Evolutionary conservation across 2,329 filamentous ascomycete genomes (phyloP).

Genomic region (Dactylellina sp.): DNA sequence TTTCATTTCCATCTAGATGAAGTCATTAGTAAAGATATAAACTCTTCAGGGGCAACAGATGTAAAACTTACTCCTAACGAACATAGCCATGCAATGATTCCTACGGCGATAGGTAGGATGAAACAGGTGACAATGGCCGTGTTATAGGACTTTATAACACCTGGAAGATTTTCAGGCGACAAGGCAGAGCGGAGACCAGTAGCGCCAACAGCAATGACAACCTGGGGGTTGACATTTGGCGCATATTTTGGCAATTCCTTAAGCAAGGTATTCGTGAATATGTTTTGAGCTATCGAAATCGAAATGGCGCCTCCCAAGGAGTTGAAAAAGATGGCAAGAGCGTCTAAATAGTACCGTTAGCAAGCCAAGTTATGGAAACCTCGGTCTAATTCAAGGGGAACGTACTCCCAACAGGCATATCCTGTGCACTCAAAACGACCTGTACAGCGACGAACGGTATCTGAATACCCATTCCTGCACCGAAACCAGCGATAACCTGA

Average conservation of each 20-base stretch:
- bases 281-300: slow-evolving; percentile 74
- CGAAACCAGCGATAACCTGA: slow-evolving; percentile 60
- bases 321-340: slow-evolving; percentile 71
- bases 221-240: slow-evolving; percentile 62
- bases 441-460: slow-evolving; percentile 61
- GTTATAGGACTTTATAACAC: slow-evolving; percentile 48
- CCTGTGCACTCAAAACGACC: slow-evolving; percentile 59
- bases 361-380: slow-evolving; percentile 60
- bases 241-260: slow-evolving; percentile 67
- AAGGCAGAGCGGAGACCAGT: slow-evolving; percentile 64
- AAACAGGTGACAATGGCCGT: slow-evolving; percentile 45
- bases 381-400: slow-evolving; percentile 36
- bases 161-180: slow-evolving; percentile 61
- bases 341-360: slow-evolving; percentile 57
- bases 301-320: slow-evolving; percentile 75
- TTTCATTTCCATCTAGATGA: slow-evolving; percentile 56
- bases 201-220: slow-evolving; percentile 65
- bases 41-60: not conserved
- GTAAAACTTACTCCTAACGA: slow-evolving; percentile 46
- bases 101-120: slow-evolving; percentile 49
- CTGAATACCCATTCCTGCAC: slow-evolving; percentile 61
- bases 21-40: slow-evolving; percentile 24
- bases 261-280: slow-evolving; percentile 75
- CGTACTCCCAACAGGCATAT: slow-evolving; percentile 61
- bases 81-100: slow-evolving; percentile 42